Evolutionary conservation across 192 early-diverging fungal genomes (phyloP).

Genomic region (Coemansia sp.): DNA sequence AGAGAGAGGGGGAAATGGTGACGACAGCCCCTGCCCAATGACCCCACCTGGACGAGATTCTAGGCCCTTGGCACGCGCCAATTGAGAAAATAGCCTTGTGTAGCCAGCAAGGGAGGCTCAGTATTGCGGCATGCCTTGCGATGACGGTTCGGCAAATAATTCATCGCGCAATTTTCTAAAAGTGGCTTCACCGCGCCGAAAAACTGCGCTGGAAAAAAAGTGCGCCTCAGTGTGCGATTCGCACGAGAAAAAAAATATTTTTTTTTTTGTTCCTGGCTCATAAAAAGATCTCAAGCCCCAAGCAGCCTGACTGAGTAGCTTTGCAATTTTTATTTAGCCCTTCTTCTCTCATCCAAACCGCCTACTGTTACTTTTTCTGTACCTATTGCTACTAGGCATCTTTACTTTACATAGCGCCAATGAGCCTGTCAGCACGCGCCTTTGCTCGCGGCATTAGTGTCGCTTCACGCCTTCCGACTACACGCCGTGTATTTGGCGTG

Average conservation of each 20-base stretch:
- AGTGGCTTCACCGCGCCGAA: constrained; percentile 3
- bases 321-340: background rate
- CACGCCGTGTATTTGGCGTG: background rate
- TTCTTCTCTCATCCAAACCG: background rate
- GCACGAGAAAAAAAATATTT: constrained; percentile 1
- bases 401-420: constrained; percentile 6
- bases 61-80: background rate
- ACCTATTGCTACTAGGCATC: background rate
- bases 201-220: constrained; percentile 7
- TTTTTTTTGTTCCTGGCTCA: background rate
- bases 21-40: background rate
- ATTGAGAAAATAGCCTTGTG: background rate
- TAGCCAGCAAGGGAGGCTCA: background rate
- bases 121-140: background rate
- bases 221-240: background rate
- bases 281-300: constrained; percentile 1
- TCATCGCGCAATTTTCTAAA: background rate
- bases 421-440: constrained; percentile 32
- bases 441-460: constrained; percentile 28
- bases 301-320: background rate
- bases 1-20: background rate
- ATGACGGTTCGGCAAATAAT: background rate
- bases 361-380: background rate
- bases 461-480: constrained; percentile 6
- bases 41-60: background rate